Conservation (phyloP, 1,284 basidiomycete species). For the Boletellus deceptivus region DNA sequence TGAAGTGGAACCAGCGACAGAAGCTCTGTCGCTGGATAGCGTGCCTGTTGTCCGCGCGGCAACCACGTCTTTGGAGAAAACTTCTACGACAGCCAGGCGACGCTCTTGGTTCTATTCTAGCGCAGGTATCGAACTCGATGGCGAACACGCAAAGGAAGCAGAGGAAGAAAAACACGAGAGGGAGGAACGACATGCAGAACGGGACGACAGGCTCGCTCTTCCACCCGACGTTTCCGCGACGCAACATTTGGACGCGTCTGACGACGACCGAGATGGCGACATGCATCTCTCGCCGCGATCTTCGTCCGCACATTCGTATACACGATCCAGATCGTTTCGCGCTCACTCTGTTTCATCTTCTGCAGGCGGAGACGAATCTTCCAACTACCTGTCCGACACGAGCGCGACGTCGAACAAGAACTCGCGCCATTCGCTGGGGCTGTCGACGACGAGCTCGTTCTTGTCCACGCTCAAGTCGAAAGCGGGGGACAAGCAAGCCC, state of each 20-base stretch:
- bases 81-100: conserved; percentile 26
- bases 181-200: conserved; percentile 11
- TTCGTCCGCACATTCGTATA: conserved; percentile 23
- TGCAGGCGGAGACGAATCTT: conserved; percentile 26
- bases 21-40: conserved; percentile 12
- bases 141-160: conserved; percentile 27
- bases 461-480: conserved; percentile 75
- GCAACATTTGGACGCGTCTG: conserved; percentile 14
- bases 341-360: conserved; percentile 33
- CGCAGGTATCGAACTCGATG: conserved; percentile 25
- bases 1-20: conserved; percentile 27
- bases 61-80: conserved; percentile 15
- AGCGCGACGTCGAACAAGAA: conserved; percentile 29
- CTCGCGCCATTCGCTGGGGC: conserved; percentile 30
- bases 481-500: conserved; percentile 77
- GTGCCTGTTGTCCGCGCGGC: conserved; percentile 16
- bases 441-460: conserved; percentile 50
- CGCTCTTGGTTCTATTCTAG: conserved; percentile 40
- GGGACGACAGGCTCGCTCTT: conserved; percentile 21
- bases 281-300: conserved; percentile 22
- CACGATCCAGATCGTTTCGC: conserved; percentile 26
- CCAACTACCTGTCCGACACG: conserved; percentile 27
- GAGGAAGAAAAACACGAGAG: conserved; percentile 23
- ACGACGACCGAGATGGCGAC: conserved; percentile 19
- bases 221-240: conserved; percentile 29